Conservation (phyloP, 495 filamentous ascomycete genomes). For the Lasiosphaeria ovina region DNA sequence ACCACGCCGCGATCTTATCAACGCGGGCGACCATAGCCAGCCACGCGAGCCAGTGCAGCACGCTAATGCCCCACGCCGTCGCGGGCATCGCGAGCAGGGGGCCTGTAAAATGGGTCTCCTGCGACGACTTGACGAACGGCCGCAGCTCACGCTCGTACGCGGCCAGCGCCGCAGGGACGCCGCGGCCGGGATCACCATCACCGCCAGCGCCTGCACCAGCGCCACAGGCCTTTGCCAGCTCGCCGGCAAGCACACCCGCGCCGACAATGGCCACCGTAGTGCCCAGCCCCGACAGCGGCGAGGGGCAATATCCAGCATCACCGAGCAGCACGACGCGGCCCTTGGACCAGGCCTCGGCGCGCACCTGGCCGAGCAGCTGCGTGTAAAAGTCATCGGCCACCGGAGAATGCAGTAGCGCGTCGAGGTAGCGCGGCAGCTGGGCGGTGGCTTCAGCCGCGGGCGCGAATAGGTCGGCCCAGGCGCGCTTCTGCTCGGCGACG, state of each 20-base stretch:
- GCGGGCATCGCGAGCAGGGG: conserved; percentile 10
- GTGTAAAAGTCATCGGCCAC: conserved; percentile 50
- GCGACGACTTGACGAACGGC: conserved; percentile 18
- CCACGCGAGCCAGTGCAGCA: conserved; percentile 12
- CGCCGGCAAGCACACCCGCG: conserved; percentile 53
- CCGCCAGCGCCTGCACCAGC: neutral
- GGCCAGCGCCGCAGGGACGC: conserved; percentile 17
- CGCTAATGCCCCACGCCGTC: conserved; percentile 8
- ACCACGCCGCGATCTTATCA: conserved; percentile 10
- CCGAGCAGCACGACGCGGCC: conserved; percentile 53
- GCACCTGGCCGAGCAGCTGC: conserved; percentile 40
- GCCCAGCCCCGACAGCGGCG: conserved; percentile 45
- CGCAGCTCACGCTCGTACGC: conserved; percentile 21
- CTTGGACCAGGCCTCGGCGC: conserved; percentile 39
- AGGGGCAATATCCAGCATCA: conserved; percentile 54
- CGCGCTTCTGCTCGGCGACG: conserved; percentile 29
- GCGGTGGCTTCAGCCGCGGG: conserved; percentile 37
- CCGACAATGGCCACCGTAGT: conserved; percentile 46
- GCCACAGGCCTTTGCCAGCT: conserved; percentile 39
- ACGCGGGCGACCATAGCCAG: conserved; percentile 2
- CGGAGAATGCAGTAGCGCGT: conserved; percentile 36
- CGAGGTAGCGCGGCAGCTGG: conserved; percentile 40
- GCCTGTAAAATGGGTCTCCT: conserved; percentile 1
- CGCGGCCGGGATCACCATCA: conserved; percentile 5
- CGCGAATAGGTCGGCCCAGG: conserved; percentile 18